Percentiles rank a stretch among this genome's conserved stretches.
Conservation (phyloP, 2,329 filamentous ascomycete genomes). For the Coniochaeta sp. region DNA sequence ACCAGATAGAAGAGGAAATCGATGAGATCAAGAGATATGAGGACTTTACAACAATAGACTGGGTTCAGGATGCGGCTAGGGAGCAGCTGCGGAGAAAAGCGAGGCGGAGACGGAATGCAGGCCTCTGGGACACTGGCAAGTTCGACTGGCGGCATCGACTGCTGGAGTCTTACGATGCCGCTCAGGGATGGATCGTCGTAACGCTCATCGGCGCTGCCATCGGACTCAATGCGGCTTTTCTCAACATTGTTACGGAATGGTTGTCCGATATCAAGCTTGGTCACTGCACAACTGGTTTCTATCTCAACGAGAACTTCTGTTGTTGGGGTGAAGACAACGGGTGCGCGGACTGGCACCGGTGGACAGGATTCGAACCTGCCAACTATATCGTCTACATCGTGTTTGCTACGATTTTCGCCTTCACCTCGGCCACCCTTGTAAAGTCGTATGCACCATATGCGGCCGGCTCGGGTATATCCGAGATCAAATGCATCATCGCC, state of each 20-base stretch:
- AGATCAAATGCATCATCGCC: conserved; percentile 99
- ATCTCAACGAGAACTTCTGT: conserved; percentile 95
- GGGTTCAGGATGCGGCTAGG: conserved; percentile 94
- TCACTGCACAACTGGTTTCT: conserved; percentile 93
- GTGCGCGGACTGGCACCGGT: conserved; percentile 81
- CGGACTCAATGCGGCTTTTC: conserved; percentile 82
- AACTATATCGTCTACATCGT: conserved; percentile 88
- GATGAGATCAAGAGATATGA: conserved; percentile 97
- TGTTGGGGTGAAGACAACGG: conserved; percentile 94
- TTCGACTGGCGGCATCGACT: conserved; percentile 74
- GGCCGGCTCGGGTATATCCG: conserved; percentile 91
- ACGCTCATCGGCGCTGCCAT: conserved; percentile 90
- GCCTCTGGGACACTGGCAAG: conserved; percentile 63
- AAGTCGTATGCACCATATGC: conserved; percentile 92
- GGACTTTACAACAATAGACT: conserved; percentile 98
- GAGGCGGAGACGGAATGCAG: conserved; percentile 62
- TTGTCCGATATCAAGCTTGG: conserved; percentile 91
- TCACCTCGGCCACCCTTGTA: conserved; percentile 75
- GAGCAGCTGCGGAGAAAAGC: conserved; percentile 78
- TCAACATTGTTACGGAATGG: conserved; percentile 98
- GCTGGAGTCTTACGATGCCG: conserved; percentile 86
- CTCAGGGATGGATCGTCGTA: conserved; percentile 96
- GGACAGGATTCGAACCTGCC: conserved; percentile 69
- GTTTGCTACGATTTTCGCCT: conserved; percentile 78
- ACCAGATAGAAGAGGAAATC: conserved; percentile 86